Evolutionary conservation across 1,284 basidiomycete species (phyloP).

Genomic region (Somion occarium): DNA sequence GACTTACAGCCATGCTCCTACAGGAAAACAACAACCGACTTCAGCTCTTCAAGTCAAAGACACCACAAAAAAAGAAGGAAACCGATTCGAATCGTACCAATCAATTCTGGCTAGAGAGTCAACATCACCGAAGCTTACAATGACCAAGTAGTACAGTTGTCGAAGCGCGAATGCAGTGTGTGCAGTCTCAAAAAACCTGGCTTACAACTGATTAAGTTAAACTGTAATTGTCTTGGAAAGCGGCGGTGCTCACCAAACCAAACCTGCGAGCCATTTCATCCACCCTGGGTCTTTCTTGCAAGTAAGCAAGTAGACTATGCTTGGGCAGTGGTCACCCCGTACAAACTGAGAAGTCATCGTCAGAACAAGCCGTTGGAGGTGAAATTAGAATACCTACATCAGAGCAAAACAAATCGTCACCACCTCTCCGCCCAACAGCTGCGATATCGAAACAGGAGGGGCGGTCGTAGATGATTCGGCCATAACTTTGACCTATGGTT

Average conservation of each 20-base stretch:
- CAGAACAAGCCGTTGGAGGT: neutral
- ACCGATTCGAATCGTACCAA: too few relatives aligned
- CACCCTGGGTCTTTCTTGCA: neutral
- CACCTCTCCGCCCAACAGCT: neutral
- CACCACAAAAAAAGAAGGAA: too few relatives aligned
- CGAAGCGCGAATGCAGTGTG: conserved; percentile 2
- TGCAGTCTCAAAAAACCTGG: conserved; percentile 2
- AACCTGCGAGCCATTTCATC: neutral
- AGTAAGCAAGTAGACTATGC: neutral
- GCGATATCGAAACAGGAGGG: neutral
- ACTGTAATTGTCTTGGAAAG: neutral
- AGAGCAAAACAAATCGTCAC: neutral
- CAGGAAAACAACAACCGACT: too few relatives aligned
- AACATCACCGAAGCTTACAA: neutral
- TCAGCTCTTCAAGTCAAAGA: too few relatives aligned
- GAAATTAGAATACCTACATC: neutral
- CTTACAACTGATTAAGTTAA: neutral
- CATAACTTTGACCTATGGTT: neutral
- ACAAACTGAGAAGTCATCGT: neutral
- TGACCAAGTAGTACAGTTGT: neutral
- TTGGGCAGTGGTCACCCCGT: neutral
- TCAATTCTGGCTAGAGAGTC: neutral
- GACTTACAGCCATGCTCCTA: too few relatives aligned
- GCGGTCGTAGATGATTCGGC: neutral
- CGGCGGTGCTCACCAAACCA: neutral